These are phyloP conservation scores for Eucalyptus decipiens DNA, from an alignment of 345 rosid genomes.

Conservation along the genomic window DNA sequence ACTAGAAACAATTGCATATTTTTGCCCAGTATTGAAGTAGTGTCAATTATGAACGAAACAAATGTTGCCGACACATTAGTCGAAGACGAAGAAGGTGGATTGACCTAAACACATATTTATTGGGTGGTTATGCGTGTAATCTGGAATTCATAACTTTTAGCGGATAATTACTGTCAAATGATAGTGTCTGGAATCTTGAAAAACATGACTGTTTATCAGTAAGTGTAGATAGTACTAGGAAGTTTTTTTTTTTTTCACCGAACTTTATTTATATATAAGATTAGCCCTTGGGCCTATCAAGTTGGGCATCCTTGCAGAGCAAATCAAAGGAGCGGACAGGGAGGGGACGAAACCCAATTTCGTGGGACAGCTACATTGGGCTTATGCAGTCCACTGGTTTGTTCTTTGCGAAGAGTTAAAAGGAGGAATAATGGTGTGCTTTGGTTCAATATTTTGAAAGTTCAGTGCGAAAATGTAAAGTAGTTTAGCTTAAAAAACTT, in stretches of 20 bases:
- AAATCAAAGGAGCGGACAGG: not conserved
- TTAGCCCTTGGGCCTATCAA: not conserved
- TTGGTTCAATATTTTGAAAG: too few relatives aligned
- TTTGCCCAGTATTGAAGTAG: not conserved
- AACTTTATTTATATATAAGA: not conserved
- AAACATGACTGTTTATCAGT: not conserved
- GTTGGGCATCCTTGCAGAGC: not conserved
- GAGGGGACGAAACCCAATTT: not conserved
- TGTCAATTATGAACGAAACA: not conserved
- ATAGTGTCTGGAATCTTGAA: not conserved
- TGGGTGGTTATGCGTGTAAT: not conserved
- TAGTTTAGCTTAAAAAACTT: too few relatives aligned
- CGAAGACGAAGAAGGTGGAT: not conserved
- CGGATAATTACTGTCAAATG: too few relatives aligned
- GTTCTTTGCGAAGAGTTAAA: not conserved
- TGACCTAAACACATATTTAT: not conserved
- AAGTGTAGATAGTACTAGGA: not conserved
- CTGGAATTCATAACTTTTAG: not conserved
- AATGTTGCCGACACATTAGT: not conserved
- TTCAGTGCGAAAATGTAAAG: fast-evolving
- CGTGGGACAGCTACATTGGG: not conserved
- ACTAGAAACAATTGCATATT: too few relatives aligned
- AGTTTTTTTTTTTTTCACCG: not conserved
- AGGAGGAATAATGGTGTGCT: fast-evolving
- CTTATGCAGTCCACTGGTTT: not conserved